phyloP scores from a whole-genome alignment of 2,329 filamentous ascomycete genomes.

The Monilinia fructicola region DNA sequence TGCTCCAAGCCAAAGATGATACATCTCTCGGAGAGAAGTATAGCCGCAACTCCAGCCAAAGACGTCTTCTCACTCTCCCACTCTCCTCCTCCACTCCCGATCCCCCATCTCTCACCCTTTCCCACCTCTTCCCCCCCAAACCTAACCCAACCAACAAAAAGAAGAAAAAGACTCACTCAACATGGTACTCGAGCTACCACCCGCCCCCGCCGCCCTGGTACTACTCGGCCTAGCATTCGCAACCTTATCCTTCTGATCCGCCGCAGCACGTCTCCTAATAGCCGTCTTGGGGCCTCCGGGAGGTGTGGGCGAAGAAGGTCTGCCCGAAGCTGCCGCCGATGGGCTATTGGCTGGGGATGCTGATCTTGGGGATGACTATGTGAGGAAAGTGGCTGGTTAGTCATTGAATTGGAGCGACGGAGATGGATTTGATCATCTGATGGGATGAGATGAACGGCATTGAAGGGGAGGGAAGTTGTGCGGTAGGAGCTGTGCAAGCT shows the following conservation, averaged over 20 bases:
- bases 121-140: neutral
- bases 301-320: slow-evolving; percentile 81
- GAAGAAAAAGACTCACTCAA: slow-evolving; percentile 63
- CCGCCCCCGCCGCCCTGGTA: slow-evolving; percentile 89
- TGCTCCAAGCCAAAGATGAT: neutral
- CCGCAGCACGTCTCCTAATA: slow-evolving; percentile 90
- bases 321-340: slow-evolving; percentile 52
- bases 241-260: slow-evolving; percentile 95
- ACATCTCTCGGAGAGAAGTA: neutral
- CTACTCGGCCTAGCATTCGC: slow-evolving; percentile 91
- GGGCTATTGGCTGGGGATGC: slow-evolving; percentile 58
- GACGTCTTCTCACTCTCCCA: neutral
- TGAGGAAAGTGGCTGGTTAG: neutral
- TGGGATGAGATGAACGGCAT: neutral
- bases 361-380: slow-evolving; percentile 43
- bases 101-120: slow-evolving; percentile 2
- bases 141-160: slow-evolving; percentile 1
- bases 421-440: no score
- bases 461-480: neutral
- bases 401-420: neutral
- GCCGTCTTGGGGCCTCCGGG: slow-evolving; percentile 94
- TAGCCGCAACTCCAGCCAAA: neutral
- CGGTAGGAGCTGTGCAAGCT: neutral
- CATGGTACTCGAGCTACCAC: slow-evolving; percentile 97
- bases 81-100: neutral